These are phyloP conservation scores for Effrenium voratum DNA, from an alignment of 73 alveolate species.

Conservation along the genomic window DNA sequence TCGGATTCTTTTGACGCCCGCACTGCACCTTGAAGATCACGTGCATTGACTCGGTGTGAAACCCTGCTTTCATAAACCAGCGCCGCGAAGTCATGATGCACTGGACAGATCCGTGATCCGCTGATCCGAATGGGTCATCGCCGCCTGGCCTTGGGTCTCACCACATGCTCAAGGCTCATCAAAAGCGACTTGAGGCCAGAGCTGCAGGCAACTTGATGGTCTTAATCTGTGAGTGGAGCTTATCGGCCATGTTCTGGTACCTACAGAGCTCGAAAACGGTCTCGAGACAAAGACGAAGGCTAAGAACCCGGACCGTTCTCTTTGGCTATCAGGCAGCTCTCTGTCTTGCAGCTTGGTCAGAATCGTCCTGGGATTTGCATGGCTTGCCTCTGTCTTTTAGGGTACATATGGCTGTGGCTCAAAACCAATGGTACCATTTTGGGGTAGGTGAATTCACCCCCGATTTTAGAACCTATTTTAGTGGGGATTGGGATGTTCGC, in stretches of 20 bases:
- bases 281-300: not conserved
- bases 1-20: too few relatives aligned
- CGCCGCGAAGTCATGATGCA: too few relatives aligned
- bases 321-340: constrained; percentile 86
- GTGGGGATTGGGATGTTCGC: too few relatives aligned
- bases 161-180: not conserved
- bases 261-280: not conserved
- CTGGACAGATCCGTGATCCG: too few relatives aligned
- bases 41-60: constrained; percentile 1
- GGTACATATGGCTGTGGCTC: too few relatives aligned
- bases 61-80: not conserved
- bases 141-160: constrained; percentile 10
- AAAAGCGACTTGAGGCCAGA: not conserved
- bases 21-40: too few relatives aligned
- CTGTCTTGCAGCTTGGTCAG: constrained; percentile 73
- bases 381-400: not conserved
- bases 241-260: constrained; percentile 89
- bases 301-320: constrained; percentile 23
- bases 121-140: too few relatives aligned
- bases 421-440: too few relatives aligned
- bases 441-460: too few relatives aligned
- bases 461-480: too few relatives aligned
- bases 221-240: constrained; percentile 78
- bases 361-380: constrained; percentile 53
- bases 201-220: constrained; percentile 84